Evolutionary conservation across 208 protist genomes (phyloP).

Genomic region (Ichthyophonus hoferi): DNA sequence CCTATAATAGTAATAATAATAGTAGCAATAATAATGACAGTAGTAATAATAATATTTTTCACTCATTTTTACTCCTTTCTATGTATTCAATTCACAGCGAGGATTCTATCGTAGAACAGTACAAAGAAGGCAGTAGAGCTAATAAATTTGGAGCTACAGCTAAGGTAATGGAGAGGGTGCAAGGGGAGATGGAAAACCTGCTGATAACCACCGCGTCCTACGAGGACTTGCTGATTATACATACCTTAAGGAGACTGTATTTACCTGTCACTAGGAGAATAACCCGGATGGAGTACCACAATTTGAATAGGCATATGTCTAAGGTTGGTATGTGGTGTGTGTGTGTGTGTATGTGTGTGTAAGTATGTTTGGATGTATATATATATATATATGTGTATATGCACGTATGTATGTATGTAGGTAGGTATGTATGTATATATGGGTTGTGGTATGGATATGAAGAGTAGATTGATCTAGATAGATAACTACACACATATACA

Average conservation of each 20-base stretch:
- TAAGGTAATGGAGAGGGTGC: neutral
- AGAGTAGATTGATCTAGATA: neutral
- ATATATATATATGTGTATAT: neutral
- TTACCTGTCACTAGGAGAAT: neutral
- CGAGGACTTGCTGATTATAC: neutral
- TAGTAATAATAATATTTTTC: too few species aligned
- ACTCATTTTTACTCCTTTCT: too few species aligned
- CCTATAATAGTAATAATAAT: too few species aligned
- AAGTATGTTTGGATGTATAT: neutral
- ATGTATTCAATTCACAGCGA: neutral
- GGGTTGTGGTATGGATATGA: too few species aligned
- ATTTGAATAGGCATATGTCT: neutral
- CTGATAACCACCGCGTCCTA: neutral
- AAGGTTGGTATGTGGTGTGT: slow-evolving; percentile 1
- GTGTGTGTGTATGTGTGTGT: neutral
- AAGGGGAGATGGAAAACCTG: neutral
- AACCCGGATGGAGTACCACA: neutral
- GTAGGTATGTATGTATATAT: too few species aligned
- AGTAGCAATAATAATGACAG: too few species aligned
- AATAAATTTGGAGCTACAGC: neutral
- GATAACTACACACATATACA: neutral
- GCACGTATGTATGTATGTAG: too few species aligned
- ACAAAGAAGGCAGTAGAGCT: neutral
- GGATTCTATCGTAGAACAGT: neutral
- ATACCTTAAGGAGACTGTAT: neutral